These are phyloP conservation scores for Lodderomyces orthopsilosis DNA, from an alignment of 1,139 yeast genomes.

Conservation along the genomic window DNA sequence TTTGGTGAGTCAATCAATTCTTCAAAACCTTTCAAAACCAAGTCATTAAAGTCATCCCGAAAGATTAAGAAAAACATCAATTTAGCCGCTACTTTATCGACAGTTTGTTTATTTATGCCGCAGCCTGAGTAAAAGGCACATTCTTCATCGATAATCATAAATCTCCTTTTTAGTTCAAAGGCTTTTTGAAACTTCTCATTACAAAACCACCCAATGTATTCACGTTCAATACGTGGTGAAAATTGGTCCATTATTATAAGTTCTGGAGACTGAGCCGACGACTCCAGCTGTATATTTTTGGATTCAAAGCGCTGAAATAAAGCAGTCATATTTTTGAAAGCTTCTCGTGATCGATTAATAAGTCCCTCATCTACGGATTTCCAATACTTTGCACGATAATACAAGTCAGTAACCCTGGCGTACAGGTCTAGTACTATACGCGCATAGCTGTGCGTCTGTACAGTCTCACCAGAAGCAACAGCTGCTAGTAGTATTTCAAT, in stretches of 20 bases:
- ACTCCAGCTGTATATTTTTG: no score
- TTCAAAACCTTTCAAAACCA: neutral
- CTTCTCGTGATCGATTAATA: no score
- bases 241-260: neutral
- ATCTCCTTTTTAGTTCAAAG: constrained; percentile 14
- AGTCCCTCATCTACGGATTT: neutral
- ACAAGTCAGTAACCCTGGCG: neutral
- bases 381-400: neutral
- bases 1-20: neutral
- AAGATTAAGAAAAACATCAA: neutral
- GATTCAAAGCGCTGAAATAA: no score
- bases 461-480: no score
- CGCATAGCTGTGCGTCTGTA: neutral
- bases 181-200: neutral
- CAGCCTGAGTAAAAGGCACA: constrained; percentile 22
- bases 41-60: neutral
- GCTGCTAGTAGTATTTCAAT: no score
- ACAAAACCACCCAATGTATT: neutral
- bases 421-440: neutral
- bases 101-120: constrained; percentile 22
- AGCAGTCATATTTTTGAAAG: no score
- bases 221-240: neutral
- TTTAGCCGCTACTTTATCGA: constrained; percentile 16
- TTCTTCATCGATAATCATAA: constrained; percentile 18
- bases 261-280: no score